Base-by-base conservation (phyloP, 768 basidiomycete genomes). In the Leccinum ochraceum region DNA sequence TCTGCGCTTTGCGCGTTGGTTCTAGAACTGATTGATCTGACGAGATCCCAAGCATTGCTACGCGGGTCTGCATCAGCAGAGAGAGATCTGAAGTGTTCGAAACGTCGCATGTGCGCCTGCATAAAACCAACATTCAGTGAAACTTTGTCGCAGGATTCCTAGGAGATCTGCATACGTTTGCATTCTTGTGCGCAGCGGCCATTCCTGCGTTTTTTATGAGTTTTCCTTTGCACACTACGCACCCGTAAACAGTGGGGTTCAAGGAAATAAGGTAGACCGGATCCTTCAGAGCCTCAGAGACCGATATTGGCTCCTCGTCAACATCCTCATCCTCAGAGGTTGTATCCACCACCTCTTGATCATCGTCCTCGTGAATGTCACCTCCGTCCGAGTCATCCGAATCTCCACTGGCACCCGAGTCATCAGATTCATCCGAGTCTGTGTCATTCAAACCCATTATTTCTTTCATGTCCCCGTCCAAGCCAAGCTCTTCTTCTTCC, bases 151-250 rank as follows among this genome's bases (percentile, higher is more conserved):
- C 53, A 62, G 14, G 37, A 42, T 17, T 37, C 36, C 20, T 1
- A n/a, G 37, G 36, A 46, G 61, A 54, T 69, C 66, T 73, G 82
- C 86, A 74, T 81, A 84, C 91, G 74, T 81, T 84, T 36, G 90
- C 88, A 10, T 75, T 76, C 60, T 76, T 78, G 71, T 93, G 91
- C 14, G 81, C 72, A 59, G 79, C 74, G 37, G 81, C 76, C 84
- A 88, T 85, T 54, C 77, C 78, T 9, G 64, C 56, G 52, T 81
- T 81, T 69, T 90, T 90, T 44, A 93, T 78, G n/a, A 80, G 68
- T 69, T 90, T 93, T 42, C 85, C 86, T 11, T 87, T 89, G 71
- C 91, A 93, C 6, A 88, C 68, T 8, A 86, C 78, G 69, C 91
- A 92, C 9, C 78, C 81, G 63, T 81, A 81, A 37, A 83, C 69